Evolutionary conservation across 164 flowering plant species (phyloP).

Genomic region (Platanus orientalis): DNA sequence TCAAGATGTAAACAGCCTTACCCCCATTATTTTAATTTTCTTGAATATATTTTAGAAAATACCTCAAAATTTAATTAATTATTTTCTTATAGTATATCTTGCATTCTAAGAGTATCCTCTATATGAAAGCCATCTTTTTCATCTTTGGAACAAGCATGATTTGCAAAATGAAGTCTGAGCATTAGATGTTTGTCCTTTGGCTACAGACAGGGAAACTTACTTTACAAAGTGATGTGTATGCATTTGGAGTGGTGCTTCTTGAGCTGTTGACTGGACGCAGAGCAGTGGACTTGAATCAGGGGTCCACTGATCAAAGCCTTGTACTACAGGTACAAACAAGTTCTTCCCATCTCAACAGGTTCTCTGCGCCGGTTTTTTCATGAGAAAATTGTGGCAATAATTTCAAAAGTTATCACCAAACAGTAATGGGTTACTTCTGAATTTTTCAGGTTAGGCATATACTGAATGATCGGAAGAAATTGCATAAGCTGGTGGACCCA

Average conservation of each 20-base stretch:
- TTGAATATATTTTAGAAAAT: too few relatives aligned
- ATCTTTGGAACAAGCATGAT: neutral
- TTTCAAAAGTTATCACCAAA: neutral
- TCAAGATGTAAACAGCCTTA: too few relatives aligned
- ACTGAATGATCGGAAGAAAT: conserved; percentile 70
- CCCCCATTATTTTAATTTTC: too few relatives aligned
- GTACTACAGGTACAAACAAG: conserved; percentile 62
- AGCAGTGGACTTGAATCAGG: conserved; percentile 85
- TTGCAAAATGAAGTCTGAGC: neutral
- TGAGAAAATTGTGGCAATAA: neutral
- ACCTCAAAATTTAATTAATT: neutral
- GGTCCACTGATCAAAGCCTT: conserved; percentile 80
- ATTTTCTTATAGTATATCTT: neutral
- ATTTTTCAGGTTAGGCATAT: conserved; percentile 68
- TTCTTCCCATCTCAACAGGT: neutral
- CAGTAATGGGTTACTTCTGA: neutral
- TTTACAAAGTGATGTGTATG: conserved; percentile 93
- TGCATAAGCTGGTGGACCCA: conserved; percentile 81
- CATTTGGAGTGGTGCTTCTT: conserved; percentile 95
- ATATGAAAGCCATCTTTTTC: neutral
- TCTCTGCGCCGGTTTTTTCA: neutral
- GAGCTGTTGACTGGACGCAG: conserved; percentile 93
- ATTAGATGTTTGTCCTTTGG: conserved; percentile 11
- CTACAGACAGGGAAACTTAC: conserved; percentile 93
- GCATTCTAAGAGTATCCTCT: neutral